A percentile compares a stretch with the other conserved stretches of the same genome.
Conservation (phyloP, 345 rosid species). For the Dipteronia sinensis region DNA sequence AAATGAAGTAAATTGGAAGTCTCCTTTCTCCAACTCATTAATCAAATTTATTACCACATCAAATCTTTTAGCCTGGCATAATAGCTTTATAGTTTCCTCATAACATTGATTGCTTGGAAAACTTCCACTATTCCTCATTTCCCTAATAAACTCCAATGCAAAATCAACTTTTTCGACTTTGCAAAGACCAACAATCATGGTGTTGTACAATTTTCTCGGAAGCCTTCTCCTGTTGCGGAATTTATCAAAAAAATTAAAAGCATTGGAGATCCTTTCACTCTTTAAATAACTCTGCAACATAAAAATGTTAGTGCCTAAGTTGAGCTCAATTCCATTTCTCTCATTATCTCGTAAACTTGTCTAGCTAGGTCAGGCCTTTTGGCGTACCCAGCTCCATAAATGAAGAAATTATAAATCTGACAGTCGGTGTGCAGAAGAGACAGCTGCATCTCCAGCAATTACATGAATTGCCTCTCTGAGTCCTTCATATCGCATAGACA, state of each 20-base stretch:
- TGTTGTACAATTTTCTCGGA: constrained; percentile 41
- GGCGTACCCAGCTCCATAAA: constrained; percentile 78
- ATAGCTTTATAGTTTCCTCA: constrained; percentile 49
- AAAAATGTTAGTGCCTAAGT: constrained; percentile 37
- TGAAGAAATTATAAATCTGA: constrained; percentile 52
- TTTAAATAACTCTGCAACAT: constrained; percentile 69
- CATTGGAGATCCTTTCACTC: constrained; percentile 58
- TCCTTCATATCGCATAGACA: constrained; percentile 51
- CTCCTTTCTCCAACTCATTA: constrained; percentile 48
- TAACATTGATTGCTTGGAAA: constrained; percentile 59
- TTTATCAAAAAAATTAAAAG: constrained; percentile 51
- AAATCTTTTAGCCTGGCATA: constrained; percentile 43
- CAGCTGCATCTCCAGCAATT: constrained; percentile 56
- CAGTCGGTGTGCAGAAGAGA: constrained; percentile 34
- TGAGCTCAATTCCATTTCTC: constrained; percentile 49
- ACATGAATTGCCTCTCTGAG: constrained; percentile 42
- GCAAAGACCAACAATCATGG: constrained; percentile 63
- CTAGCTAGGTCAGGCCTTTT: constrained; percentile 69
- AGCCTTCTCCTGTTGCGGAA: constrained; percentile 29
- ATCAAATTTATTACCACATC: constrained; percentile 52
- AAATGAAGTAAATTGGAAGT: constrained; percentile 58
- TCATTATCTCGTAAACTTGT: constrained; percentile 63
- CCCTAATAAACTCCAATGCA: constrained; percentile 48
- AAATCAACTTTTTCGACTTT: constrained; percentile 41
- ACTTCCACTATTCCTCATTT: constrained; percentile 47